Evolutionary conservation across 805 yeast species (phyloP), one percentile per base, ranked within the genome.

Genomic region (Candida patagonica): DNA sequence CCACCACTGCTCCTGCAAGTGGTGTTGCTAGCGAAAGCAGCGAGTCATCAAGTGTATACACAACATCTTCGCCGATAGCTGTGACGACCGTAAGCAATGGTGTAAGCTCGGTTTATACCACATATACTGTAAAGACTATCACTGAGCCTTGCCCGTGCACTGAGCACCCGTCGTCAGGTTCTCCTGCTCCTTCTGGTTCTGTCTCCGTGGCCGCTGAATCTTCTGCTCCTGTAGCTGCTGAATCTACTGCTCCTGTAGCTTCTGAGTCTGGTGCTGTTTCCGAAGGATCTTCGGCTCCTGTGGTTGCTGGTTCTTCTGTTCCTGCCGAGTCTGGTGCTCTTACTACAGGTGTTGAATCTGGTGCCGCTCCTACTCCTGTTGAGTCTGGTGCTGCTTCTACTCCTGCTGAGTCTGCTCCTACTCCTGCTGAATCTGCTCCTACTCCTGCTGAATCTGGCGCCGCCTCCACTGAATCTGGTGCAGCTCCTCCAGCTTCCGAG

Each of bases 251-350:
- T 25, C n/a, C n/a, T 10, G 10, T n/a, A n/a, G 10, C 27, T 10
- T 10, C 27, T 25, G n/a, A 25, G 27, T 25, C 27, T 10, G n/a
- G 12, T 10, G n/a, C 27, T 25, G 27, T 25, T n/a, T 29, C 32
- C 8, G n/a, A 29, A 8, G 13, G n/a, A 13, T 17, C 32, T n/a
- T 13, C 16, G 9, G 17, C 32, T 8, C n/a, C 32, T 9, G 32
- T 29, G 9, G 16, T 29, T 9, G n/a, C 32, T n/a, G 32, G 32
- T 8, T 29, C 32, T n/a, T 13, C 32, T 29, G 32, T 29, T 17
- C n/a, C 32, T 29, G 32, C 16, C 12, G n/a, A 29, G 9, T 29
- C 32, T 8, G 32, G n/a, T 7, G 12, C 13, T 8, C 17, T 17
- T 9, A 29, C 32, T n/a, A 17, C 8, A 9, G 32, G 32, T 29